Base-by-base conservation (phyloP, 2,329 filamentous ascomycete genomes). In the Penicillium expansum region DNA sequence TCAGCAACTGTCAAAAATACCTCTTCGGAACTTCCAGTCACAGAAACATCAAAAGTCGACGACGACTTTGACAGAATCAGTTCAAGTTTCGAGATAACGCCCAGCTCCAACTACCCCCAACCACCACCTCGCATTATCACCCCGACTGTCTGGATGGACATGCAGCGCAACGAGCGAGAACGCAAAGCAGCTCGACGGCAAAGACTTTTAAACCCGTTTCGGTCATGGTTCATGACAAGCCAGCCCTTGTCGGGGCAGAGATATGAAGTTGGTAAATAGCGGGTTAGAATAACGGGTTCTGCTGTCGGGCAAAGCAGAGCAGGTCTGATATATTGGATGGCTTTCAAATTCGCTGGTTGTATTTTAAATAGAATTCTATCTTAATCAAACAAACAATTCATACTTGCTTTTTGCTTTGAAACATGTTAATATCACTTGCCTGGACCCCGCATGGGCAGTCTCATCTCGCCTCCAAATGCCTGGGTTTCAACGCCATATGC, bases 81-180 rank as follows among this genome's bases (percentile, higher is more conserved):
- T 22, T 39, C 52, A 6, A 35, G 13, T 24, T 33, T 42, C 10
- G 43, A 55, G 6, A 55, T 30, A n/a, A 10, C 32, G 2, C 20
- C 14, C 16, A 18, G 24, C 13, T 14, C 39, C 3, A 33, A 41
- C 16, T 35, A 47, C 33, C 53, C 33, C 13, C 41, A 33, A 13
- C 48, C 53, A 27, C 48, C 53, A 4, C 53, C 53, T 39, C 41
- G 9, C 13, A 45, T 56, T 35, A 56, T 56, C 16, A 56, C 53
- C 11, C 53, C 53, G 10, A 38, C 35, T n/a, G 48, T 47, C 11
- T 56, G 48, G 38, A 56, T 52, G 53, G 39, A 52, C 9, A 52
- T 52, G 41, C 48, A 52, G n/a, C 48, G 41, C 13, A 14, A 29
- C 1, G 29, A 52, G 27, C 33, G 22, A 16, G 48, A 56, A 30